phyloP scores from a whole-genome alignment of 805 yeast genomes.

The Starmerella kuoi region DNA sequence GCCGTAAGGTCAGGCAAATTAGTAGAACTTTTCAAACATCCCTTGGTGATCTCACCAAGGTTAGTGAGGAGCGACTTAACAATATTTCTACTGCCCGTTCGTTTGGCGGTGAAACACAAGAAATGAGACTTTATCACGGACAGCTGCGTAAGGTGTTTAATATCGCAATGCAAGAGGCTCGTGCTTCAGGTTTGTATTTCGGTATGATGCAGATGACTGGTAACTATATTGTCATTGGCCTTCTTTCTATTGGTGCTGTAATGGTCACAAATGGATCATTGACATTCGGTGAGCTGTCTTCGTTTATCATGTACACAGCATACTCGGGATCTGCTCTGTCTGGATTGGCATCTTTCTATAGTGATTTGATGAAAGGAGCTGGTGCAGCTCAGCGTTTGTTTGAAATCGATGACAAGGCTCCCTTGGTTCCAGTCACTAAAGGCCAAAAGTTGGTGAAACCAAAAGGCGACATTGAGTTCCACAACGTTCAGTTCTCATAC shows the following conservation, averaged over 20 bases:
- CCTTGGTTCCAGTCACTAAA: slow-evolving; percentile 51
- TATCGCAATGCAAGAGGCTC: slow-evolving; percentile 70
- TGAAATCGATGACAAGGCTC: slow-evolving; percentile 69
- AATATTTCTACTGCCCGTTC: slow-evolving; percentile 82
- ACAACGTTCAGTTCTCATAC: slow-evolving; percentile 56
- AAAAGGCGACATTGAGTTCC: slow-evolving; percentile 41
- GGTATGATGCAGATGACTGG: slow-evolving; percentile 78
- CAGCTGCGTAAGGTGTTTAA: slow-evolving; percentile 54
- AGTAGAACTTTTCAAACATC: slow-evolving; percentile 72
- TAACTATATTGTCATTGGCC: slow-evolving; percentile 61
- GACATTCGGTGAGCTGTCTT: slow-evolving; percentile 77
- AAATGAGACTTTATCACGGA: slow-evolving; percentile 59
- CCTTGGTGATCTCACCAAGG: slow-evolving; percentile 75
- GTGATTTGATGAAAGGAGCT: slow-evolving; percentile 92
- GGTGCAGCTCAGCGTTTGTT: slow-evolving; percentile 90
- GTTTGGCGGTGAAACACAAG: slow-evolving; percentile 72
- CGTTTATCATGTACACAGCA: slow-evolving; percentile 90
- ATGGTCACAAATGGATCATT: slow-evolving; percentile 68
- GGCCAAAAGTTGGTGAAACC: slow-evolving; percentile 40
- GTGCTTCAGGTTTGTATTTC: slow-evolving; percentile 59
- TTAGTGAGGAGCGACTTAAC: slow-evolving; percentile 79
- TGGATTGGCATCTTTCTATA: slow-evolving; percentile 80
- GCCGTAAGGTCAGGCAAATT: slow-evolving; percentile 59
- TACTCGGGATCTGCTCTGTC: slow-evolving; percentile 88
- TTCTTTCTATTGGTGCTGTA: slow-evolving; percentile 67